These are phyloP conservation scores for Barnettozyma salicaria DNA, from an alignment of 805 yeast genomes.

Conservation along the genomic window DNA sequence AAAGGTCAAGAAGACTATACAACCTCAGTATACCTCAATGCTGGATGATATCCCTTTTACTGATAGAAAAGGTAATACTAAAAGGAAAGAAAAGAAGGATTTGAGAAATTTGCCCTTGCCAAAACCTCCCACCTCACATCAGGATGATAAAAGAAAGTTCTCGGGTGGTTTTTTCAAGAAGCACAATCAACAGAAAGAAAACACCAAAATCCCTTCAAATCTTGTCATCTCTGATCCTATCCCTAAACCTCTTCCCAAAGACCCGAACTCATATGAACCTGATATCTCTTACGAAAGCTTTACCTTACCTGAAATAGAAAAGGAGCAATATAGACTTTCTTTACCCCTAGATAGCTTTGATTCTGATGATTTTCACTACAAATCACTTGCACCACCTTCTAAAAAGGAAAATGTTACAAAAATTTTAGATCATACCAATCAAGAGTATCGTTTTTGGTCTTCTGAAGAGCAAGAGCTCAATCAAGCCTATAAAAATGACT, in stretches of 20 bases:
- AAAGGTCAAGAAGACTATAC: conserved; percentile 14
- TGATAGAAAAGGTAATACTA: conserved; percentile 1
- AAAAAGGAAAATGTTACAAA: conserved; percentile 1
- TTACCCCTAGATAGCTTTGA: conserved; percentile 24
- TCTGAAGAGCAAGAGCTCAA: conserved; percentile 7
- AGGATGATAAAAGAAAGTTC: background rate
- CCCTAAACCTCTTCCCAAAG: conserved; percentile 6
- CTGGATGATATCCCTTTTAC: conserved; percentile 18
- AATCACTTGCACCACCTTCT: conserved; percentile 14
- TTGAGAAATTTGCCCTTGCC: too few relatives aligned
- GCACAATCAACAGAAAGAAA: background rate
- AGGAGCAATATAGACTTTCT: conserved; percentile 24
- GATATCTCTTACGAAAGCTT: conserved; percentile 19
- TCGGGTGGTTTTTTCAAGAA: background rate
- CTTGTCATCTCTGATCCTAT: too few relatives aligned
- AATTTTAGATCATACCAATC: background rate
- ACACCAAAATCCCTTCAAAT: too few relatives aligned
- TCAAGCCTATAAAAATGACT: too few relatives aligned
- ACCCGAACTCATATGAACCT: background rate
- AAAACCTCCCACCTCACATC: too few relatives aligned
- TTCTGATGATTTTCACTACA: conserved; percentile 10
- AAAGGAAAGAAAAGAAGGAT: conserved; percentile 11
- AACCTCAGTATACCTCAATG: conserved; percentile 21
- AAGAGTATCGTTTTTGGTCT: conserved; percentile 17
- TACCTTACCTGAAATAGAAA: conserved; percentile 23